Percentiles rank a stretch among this genome's conserved stretches.
These are phyloP conservation scores for Fonsecaea erecta DNA, from an alignment of 2,329 filamentous ascomycete genomes.

Conservation along the genomic window DNA sequence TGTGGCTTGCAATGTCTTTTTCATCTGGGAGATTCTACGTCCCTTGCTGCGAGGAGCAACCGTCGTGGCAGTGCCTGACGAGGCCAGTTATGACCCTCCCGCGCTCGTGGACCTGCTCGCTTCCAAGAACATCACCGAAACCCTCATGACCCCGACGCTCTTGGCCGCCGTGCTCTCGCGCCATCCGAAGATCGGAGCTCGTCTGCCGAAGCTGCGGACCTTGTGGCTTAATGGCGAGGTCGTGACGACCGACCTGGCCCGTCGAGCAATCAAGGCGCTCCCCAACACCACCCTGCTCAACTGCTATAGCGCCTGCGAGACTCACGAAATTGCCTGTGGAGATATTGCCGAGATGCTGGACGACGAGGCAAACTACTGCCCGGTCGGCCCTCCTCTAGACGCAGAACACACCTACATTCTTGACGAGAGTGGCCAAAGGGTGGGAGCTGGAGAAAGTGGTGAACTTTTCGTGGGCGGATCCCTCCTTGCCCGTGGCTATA, in stretches of 20 bases:
- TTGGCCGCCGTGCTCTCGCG: slow-evolving; percentile 74
- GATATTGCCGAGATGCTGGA: slow-evolving; percentile 72
- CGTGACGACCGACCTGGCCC: slow-evolving; percentile 75
- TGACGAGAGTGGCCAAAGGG: slow-evolving; percentile 68
- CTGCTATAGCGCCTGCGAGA: slow-evolving; percentile 82
- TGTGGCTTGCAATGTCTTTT: slow-evolving; percentile 87
- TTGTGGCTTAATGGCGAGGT: slow-evolving; percentile 85
- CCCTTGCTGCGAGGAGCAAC: slow-evolving; percentile 77
- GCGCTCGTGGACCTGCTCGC: slow-evolving; percentile 73
- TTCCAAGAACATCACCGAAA: slow-evolving; percentile 72
- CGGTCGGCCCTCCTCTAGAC: slow-evolving; percentile 73
- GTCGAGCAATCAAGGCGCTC: slow-evolving; percentile 68
- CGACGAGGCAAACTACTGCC: slow-evolving; percentile 69
- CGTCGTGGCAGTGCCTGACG: slow-evolving; percentile 74
- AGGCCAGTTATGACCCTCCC: slow-evolving; percentile 76
- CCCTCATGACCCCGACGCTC: slow-evolving; percentile 81
- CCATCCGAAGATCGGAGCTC: slow-evolving; percentile 66
- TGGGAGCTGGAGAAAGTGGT: slow-evolving; percentile 66
- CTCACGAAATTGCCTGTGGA: slow-evolving; percentile 77
- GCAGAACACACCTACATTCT: slow-evolving; percentile 73
- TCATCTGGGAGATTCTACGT: slow-evolving; percentile 82
- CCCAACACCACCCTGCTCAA: slow-evolving; percentile 74
- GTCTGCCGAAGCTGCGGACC: slow-evolving; percentile 69
- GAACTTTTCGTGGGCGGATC: slow-evolving; percentile 78
- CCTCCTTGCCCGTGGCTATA: slow-evolving; percentile 74